Base-by-base conservation (phyloP, 208 protist genomes). In the Sergeia podlipaevii region DNA sequence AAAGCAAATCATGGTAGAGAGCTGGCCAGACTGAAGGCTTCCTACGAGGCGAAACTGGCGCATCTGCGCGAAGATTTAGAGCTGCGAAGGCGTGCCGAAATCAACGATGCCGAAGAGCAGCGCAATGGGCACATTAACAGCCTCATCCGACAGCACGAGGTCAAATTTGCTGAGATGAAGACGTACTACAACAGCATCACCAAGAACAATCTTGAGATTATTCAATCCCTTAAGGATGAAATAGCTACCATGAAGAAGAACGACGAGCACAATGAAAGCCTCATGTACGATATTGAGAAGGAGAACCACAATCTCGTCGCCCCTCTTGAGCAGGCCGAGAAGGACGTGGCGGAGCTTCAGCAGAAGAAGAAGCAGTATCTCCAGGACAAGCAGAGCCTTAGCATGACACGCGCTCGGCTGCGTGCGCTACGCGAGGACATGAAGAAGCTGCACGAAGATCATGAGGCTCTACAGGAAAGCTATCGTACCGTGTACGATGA, bases 181-280 rank as follows among this genome's bases (percentile, higher is more conserved):
- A 68, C 72, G 3, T 99, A 98, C 86, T 99, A 99, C 80, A 98
- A 97, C 59, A 90, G 96, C 63, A 98, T 99, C 63, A 99, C 97
- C 0, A 92, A 84, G 42, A 98, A 98, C 74, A 99, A 99, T 74
- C 56, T 99, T 11, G 96, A 98, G 34, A 95, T 99, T 23, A 99
- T 99, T 64, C 86, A 97, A 48, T 97, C 89, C 1, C 77, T 99
- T 5, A 99, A 99, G 77, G 93, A 96, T 30, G 88, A 97, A 63
- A 93, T 97, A 46, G 93, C 77, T 44, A 80, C 91, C 15, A 97
- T 98, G 97, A 96, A 96, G 64, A 91, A 95, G 66, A 95, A 97
- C 51, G 94, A 98, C 64, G 83, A 91, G 43, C 75, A 93, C 42
- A 97, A 97, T 57, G 96, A 98, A 70, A 95, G 92, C 37, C 79